Evolutionary conservation across 1,284 basidiomycete species (phyloP).

Genomic region (Trametes sp.): DNA sequence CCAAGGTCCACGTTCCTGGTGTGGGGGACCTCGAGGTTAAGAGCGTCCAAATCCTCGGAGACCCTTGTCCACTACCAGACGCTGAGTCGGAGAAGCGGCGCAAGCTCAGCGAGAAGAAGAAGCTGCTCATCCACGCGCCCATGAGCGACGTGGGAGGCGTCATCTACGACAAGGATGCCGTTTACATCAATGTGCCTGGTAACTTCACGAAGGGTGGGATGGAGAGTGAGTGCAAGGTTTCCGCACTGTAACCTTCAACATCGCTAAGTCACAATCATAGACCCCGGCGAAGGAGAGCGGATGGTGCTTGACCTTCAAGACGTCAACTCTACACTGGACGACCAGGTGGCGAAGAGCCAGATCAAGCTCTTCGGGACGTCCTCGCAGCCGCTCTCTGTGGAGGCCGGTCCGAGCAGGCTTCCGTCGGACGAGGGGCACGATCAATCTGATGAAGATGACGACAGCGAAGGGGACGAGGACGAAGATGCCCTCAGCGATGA

Average conservation of each 20-base stretch:
- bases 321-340: conserved; percentile 83
- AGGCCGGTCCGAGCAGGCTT: conserved; percentile 43
- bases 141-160: conserved; percentile 99
- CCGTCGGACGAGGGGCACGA: conserved; percentile 23
- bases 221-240: conserved; percentile 53
- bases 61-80: conserved; percentile 96
- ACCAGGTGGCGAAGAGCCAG: conserved; percentile 81
- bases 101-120: conserved; percentile 95
- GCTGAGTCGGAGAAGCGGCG: conserved; percentile 92
- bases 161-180: conserved; percentile 98
- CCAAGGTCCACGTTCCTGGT: conserved; percentile 95
- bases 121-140: conserved; percentile 92
- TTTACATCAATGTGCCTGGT: conserved; percentile 97
- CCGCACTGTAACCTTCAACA: conserved; percentile 5
- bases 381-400: conserved; percentile 47
- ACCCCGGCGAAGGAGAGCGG: conserved; percentile 89
- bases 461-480: conserved; percentile 39
- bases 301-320: conserved; percentile 99
- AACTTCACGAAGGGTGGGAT: conserved; percentile 82
- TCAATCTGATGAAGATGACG: conserved; percentile 33
- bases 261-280: conserved; percentile 8
- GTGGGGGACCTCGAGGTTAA: conserved; percentile 88
- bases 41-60: conserved; percentile 79
- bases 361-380: conserved; percentile 91
- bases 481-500: conserved; percentile 34